phyloP scores from a whole-genome alignment of 352 stramenopile species.

The Globisporangium orthogonon region DNA sequence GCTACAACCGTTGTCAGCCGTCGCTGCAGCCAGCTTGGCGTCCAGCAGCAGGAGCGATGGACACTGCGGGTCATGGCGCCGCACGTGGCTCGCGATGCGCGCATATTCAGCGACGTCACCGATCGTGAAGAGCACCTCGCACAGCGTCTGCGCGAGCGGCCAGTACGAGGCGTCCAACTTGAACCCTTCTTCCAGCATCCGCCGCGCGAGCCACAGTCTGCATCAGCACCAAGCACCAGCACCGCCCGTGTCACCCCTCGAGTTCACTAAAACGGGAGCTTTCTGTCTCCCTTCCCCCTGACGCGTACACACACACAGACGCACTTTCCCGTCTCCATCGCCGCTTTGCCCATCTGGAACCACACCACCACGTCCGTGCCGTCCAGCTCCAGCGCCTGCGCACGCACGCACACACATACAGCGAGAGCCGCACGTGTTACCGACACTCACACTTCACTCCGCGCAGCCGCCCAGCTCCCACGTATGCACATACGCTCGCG shows the following conservation, averaged over 20 bases:
- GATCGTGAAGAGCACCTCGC: conserved; percentile 50
- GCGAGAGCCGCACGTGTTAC: too few relatives aligned
- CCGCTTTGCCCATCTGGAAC: conserved; percentile 57
- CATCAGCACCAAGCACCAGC: not conserved
- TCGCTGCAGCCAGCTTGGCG: conserved; percentile 1
- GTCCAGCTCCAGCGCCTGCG: conserved; percentile 46
- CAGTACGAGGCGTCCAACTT: conserved; percentile 56
- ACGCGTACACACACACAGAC: not conserved
- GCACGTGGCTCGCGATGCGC: conserved; percentile 37
- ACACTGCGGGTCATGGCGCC: conserved; percentile 35
- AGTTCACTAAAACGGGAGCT: not conserved
- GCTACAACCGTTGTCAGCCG: not conserved
- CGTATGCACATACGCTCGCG: conserved; percentile 18
- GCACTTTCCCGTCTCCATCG: conserved; percentile 51
- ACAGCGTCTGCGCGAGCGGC: conserved; percentile 49
- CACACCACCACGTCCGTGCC: conserved; percentile 72
- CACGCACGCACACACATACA: not conserved
- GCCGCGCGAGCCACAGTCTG: conserved; percentile 55
- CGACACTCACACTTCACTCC: not conserved
- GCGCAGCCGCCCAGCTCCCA: not conserved
- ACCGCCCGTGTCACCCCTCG: not conserved
- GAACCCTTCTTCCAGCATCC: conserved; percentile 50
- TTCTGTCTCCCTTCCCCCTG: too few relatives aligned
- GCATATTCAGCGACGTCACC: conserved; percentile 44
- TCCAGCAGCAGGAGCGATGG: conserved; percentile 26